Base-by-base conservation (phyloP, 495 filamentous ascomycete species). In the Thermochaetoides thermophila region DNA sequence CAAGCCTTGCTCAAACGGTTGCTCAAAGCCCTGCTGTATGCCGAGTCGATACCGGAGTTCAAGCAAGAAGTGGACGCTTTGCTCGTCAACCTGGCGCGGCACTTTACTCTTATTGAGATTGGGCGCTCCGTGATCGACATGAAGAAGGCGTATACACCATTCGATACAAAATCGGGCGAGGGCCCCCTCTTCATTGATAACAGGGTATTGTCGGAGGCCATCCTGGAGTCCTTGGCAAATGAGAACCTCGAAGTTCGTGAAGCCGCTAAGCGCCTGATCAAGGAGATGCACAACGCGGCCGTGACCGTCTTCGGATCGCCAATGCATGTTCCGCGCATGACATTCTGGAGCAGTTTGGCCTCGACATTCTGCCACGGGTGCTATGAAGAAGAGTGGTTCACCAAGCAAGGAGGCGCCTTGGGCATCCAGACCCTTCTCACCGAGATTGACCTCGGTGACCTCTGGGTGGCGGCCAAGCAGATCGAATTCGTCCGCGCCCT, bases 331-430 rank as follows among this genome's bases (percentile, higher is more conserved):
- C 64, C 76, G 9, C 71, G 73, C 32, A 61, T 96, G 7, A 69
- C 72, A 1, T 84, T 95, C 55, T 99, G 95, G 56, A 61, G 66
- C 38, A 76, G 84, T 46, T 60, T 96, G 8, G 73, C 76, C 14
- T 76, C 73, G 36, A 70, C 74, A 0, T 94, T 95, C 56, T 84
- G 80, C 43, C 91, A 99, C 52, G 81, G 81, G 40, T 99, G 91
- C 49, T 80, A 94, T 38, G 83, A 85, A 43, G 86, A 95, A 50
- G 86, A 96, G 41, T 99, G 91, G 91, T 96, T 86, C 47, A 81
- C 84, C 10, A 99, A 99, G 48, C 75, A 83, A 13, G 87, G 86
- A 37, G 91, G 91, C 11, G 83, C 80, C 23, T 54, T 87, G 14
- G 91, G 91, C 28, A 93, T 99, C 35, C 75, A 84, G 41, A 66